phyloP scores from a whole-genome alignment of 129 eudicot species.

The Escallonia herrerae region DNA sequence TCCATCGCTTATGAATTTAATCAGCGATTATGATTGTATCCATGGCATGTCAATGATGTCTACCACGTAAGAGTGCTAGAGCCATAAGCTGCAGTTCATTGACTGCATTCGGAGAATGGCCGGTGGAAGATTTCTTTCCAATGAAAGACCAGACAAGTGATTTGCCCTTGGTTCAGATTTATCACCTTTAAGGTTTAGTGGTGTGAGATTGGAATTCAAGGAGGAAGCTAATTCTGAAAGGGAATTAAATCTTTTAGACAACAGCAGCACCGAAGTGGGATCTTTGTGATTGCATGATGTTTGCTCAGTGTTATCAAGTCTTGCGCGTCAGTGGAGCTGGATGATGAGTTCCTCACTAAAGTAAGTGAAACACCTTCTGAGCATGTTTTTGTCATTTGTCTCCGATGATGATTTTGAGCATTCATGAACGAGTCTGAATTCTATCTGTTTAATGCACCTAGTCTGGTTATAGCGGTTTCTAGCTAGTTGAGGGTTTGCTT shows the following conservation, averaged over 20 bases:
- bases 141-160: neutral
- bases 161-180: neutral
- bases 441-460: too few species aligned
- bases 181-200: constrained; percentile 5
- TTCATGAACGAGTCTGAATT: neutral
- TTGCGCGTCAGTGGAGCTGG: constrained; percentile 26
- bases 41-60: neutral
- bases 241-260: constrained; percentile 15
- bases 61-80: neutral
- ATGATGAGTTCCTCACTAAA: constrained; percentile 25
- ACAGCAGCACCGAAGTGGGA: constrained; percentile 11
- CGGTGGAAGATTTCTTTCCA: neutral
- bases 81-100: neutral
- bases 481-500: neutral
- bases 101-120: neutral
- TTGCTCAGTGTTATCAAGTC: constrained; percentile 17
- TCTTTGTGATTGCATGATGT: constrained; percentile 22
- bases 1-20: too few species aligned
- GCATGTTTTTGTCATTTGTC: constrained; percentile 11
- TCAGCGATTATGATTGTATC: neutral
- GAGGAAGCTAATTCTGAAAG: constrained; percentile 7
- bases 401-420: constrained; percentile 12
- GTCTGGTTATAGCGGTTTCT: too few species aligned
- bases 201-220: constrained; percentile 17
- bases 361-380: constrained; percentile 33